Percentiles rank a stretch among this genome's conserved stretches.
These are phyloP conservation scores for Przewalskia tangutica DNA, from an alignment of 257 asterid species.

Conservation along the genomic window DNA sequence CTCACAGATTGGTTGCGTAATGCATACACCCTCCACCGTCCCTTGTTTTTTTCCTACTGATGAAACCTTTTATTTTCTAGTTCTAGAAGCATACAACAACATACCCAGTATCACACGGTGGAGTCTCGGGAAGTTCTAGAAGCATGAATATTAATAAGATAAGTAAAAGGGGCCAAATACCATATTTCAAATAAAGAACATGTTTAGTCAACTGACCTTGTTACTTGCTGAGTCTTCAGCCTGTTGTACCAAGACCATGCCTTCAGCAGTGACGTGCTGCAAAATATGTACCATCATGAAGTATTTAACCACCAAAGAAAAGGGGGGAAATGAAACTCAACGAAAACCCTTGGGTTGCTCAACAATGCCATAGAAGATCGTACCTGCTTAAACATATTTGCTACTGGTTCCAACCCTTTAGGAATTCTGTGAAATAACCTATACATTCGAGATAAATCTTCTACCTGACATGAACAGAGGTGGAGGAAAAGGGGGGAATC, in stretches of 20 bases:
- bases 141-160: not conserved
- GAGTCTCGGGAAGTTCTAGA: no score
- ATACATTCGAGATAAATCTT: slow-evolving; percentile 42
- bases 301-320: not conserved
- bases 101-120: no score
- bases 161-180: not conserved
- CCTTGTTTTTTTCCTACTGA: not conserved
- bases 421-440: not conserved
- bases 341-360: not conserved
- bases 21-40: not conserved
- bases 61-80: not conserved
- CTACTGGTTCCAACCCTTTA: slow-evolving; percentile 25
- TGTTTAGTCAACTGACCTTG: slow-evolving; percentile 21
- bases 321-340: no score
- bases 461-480: slow-evolving; percentile 20
- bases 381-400: slow-evolving; percentile 34
- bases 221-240: slow-evolving; percentile 32
- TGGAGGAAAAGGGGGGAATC: not conserved
- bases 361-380: not conserved
- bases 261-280: slow-evolving; percentile 41
- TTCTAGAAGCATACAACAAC: not conserved
- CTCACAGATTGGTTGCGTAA: not conserved
- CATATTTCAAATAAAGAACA: not conserved
- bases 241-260: slow-evolving; percentile 1
- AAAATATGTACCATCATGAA: not conserved